Conservation (phyloP, 225 moss, liverwort and hornwort species). For the Sphagnum contortum region DNA sequence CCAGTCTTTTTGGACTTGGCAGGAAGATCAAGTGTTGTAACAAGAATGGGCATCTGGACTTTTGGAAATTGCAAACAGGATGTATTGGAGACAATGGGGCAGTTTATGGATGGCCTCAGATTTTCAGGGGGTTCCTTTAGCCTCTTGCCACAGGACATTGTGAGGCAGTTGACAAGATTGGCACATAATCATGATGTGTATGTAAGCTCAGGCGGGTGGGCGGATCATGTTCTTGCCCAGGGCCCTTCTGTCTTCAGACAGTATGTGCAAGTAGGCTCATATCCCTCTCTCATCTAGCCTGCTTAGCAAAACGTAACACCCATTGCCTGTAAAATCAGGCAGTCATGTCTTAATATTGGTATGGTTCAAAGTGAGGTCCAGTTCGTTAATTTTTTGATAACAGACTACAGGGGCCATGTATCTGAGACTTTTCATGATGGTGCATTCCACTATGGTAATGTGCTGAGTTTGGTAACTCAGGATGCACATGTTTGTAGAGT, state of each 20-base stretch:
- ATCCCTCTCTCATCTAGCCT: not conserved
- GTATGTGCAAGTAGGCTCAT: conserved; percentile 52
- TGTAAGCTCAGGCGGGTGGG: conserved; percentile 71
- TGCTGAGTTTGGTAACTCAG: too few relatives aligned
- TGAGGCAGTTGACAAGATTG: conserved; percentile 38
- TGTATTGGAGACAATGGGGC: conserved; percentile 40
- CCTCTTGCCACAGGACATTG: conserved; percentile 44
- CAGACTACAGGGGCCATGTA: too few relatives aligned
- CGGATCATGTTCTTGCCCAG: conserved; percentile 45
- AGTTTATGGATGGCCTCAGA: conserved; percentile 51
- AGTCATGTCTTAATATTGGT: too few relatives aligned
- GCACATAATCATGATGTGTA: conserved; percentile 63
- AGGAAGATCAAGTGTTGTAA: not conserved
- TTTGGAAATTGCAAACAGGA: conserved; percentile 21
- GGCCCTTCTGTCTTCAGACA: conserved; percentile 52
- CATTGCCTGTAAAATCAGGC: too few relatives aligned
- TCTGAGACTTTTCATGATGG: too few relatives aligned
- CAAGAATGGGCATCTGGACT: not conserved
- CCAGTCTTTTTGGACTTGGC: not conserved
- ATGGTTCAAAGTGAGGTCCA: too few relatives aligned
- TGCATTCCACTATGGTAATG: too few relatives aligned
- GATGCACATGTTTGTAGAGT: too few relatives aligned
- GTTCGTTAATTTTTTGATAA: too few relatives aligned
- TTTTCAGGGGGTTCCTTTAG: conserved; percentile 48
- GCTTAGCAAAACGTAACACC: too few relatives aligned